A percentile compares a stretch with the other conserved stretches of the same genome.
phyloP scores from a whole-genome alignment of 2,329 filamentous ascomycete genomes.

The Phialemoniopsis sp. region DNA sequence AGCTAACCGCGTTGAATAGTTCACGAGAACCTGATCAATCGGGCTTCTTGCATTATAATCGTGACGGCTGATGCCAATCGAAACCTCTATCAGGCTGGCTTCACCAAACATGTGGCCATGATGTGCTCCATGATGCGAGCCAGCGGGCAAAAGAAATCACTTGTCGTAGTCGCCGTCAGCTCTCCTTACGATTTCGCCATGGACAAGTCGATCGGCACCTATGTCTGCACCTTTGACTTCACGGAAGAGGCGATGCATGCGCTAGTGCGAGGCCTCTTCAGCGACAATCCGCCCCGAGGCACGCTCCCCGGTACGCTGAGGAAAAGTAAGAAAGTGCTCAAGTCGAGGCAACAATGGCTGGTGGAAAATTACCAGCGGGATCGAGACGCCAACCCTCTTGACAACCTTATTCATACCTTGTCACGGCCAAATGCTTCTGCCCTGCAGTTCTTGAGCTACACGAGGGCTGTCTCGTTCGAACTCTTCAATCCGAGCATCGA shows the following conservation, averaged over 20 bases:
- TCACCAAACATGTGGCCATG: constrained; percentile 94
- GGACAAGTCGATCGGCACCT: constrained; percentile 85
- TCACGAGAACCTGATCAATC: constrained; percentile 87
- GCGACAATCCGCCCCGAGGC: constrained; percentile 60
- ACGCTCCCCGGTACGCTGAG: constrained; percentile 70
- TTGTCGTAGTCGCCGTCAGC: constrained; percentile 89
- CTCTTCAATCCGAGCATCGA: constrained; percentile 66
- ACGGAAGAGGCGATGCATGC: constrained; percentile 88
- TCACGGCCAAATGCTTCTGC: constrained; percentile 63
- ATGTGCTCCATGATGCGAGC: constrained; percentile 82
- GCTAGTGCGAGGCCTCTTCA: constrained; percentile 78
- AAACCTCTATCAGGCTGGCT: constrained; percentile 89
- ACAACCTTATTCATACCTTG: constrained; percentile 69
- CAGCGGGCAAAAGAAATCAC: constrained; percentile 77
- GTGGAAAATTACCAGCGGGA: constrained; percentile 84
- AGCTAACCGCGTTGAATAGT: constrained; percentile 36
- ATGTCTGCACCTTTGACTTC: constrained; percentile 94
- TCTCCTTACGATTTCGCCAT: constrained; percentile 96
- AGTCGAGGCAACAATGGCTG: constrained; percentile 92
- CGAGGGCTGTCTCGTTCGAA: constrained; percentile 72
- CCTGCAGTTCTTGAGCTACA: constrained; percentile 65
- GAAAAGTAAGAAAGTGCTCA: constrained; percentile 81
- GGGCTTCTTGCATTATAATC: constrained; percentile 83
- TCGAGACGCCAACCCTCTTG: constrained; percentile 68
- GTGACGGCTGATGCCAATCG: constrained; percentile 91